These are phyloP conservation scores for Colletotrichum endophyticum DNA, from an alignment of 2,329 filamentous ascomycete species.

Conservation along the genomic window DNA sequence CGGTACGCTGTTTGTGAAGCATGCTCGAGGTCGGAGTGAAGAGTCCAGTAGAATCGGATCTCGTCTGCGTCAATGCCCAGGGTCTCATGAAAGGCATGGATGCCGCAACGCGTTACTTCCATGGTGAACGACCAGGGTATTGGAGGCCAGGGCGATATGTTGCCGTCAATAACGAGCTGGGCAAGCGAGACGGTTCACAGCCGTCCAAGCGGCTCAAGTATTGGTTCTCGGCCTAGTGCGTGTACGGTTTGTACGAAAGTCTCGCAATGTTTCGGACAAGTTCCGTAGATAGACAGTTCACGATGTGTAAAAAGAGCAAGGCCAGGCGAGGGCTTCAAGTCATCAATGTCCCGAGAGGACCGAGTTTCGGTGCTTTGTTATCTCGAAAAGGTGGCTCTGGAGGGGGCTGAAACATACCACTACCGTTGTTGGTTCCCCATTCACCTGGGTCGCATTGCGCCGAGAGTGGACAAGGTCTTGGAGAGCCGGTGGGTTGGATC, in stretches of 20 bases:
- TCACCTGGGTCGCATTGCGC: background rate
- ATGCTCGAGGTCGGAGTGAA: constrained; percentile 32
- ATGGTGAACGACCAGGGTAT: constrained; percentile 16
- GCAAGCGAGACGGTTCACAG: background rate
- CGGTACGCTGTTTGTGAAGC: constrained; percentile 34
- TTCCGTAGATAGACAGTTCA: background rate
- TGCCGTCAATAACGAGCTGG: background rate
- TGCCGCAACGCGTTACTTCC: constrained; percentile 36
- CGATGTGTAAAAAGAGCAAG: background rate
- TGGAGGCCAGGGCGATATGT: background rate
- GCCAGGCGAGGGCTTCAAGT: background rate
- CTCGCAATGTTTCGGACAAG: background rate
- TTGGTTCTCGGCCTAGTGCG: too few species aligned
- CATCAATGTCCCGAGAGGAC: constrained; percentile 2
- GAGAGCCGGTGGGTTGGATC: background rate
- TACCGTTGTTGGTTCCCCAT: background rate
- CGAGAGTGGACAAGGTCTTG: background rate
- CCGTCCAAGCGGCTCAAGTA: background rate
- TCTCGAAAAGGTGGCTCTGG: background rate
- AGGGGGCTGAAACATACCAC: background rate
- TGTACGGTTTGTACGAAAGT: too few species aligned
- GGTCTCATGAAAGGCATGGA: constrained; percentile 42
- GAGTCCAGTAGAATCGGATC: constrained; percentile 38
- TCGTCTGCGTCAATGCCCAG: constrained; percentile 42
- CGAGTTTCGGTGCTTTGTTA: constrained; percentile 6